Base-by-base conservation (phyloP, 2,329 filamentous ascomycete genomes). In the Cadophora sp. region DNA sequence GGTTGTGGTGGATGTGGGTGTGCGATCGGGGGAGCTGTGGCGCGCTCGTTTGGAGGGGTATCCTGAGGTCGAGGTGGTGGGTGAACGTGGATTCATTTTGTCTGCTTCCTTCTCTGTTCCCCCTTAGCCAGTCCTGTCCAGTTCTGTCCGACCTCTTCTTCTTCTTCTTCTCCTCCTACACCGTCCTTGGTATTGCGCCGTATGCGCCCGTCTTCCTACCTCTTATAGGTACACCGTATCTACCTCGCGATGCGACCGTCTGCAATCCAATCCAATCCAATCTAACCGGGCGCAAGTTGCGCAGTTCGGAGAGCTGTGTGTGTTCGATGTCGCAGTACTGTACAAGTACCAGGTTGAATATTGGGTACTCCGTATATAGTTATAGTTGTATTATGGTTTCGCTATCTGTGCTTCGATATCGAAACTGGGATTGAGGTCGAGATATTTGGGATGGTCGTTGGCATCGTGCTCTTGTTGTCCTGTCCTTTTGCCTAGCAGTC, bases 41-140 rank as follows among this genome's bases (percentile, higher is more conserved):
- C 86, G 84, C 69, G 83, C 81, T 72, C 87, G 86, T 79, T 89
- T 89, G 73, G 81, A 79, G 51, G 85, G 84, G 72, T 86, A 82
- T 51, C 81, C 77, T 36, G 30, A 33, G 20, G 39, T 51, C 13
- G 83, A 82, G 66, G 84, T 84, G 66, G 83, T 81, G 75, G 85
- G 83, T 66, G 81, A 80, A 72, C 80, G 80, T 50, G 79, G 79
- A 72, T 81, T 81, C 84, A 84, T 84, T 72, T 1, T 59, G 27
- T 51, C 30, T 14, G 30, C 30, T n/a, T 27, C 30, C 11, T 18
- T 20, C 9, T 36, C 24, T 27, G 16, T 16, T 48, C 30, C 43
- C 27, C 14, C 5, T 7, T 62, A 5, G 41, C 24, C 51, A 5
- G 9, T 30, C 53, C 59, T 53, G 33, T 51, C 64, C 36, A 30